Base-by-base conservation (phyloP, 768 basidiomycete genomes). In the Cyclocybe cylindracea region DNA sequence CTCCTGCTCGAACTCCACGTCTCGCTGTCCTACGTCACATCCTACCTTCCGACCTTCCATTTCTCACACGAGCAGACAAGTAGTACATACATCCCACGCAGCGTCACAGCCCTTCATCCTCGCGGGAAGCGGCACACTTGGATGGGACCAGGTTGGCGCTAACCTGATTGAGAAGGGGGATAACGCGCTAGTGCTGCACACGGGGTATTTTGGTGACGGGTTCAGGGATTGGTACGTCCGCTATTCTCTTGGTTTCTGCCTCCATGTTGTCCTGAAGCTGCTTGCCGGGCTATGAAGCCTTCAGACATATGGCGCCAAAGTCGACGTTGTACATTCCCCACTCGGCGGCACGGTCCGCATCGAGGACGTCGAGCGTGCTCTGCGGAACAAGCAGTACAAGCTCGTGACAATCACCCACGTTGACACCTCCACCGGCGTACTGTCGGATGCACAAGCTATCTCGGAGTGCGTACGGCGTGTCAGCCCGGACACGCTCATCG, bases 91-190 rank as follows among this genome's bases (percentile, higher is more conserved):
- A 31, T 75, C 46, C 14, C 37, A 56, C 19, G 49, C 76, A 40
- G 70, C 85, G 78, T 6, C 92, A 91, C 64, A 87, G 86, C 0
- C 51, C 13, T 90, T 97, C 76, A 71, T 97, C 61, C 84, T 96
- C 47, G 84, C 89, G 3, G 94, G 94, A 1, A 87, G 85, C 50
- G 94, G 94, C 19, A 96, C 94, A 2, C 74, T 96, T 31, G 94
- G 94, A 11, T 96, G 93, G 91, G 92, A 94, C 63, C 86, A 90
- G 83, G 90, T 91, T 40, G 85, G 89, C 0, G 82, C 89, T 8
- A 96, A 96, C 70, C 75, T 96, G 48, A 73, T 95, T 24, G 85
- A 89, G 57, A 78, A 79, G 8, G 84, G 82, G 40, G 87, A 92
- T 61, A 70, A 80, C 52, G 88, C 75, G 29, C 80, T 95, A 32